Percentiles rank a stretch among this genome's conserved stretches.
phyloP scores from a whole-genome alignment of 768 basidiomycete species.

The Russula brevipes region DNA sequence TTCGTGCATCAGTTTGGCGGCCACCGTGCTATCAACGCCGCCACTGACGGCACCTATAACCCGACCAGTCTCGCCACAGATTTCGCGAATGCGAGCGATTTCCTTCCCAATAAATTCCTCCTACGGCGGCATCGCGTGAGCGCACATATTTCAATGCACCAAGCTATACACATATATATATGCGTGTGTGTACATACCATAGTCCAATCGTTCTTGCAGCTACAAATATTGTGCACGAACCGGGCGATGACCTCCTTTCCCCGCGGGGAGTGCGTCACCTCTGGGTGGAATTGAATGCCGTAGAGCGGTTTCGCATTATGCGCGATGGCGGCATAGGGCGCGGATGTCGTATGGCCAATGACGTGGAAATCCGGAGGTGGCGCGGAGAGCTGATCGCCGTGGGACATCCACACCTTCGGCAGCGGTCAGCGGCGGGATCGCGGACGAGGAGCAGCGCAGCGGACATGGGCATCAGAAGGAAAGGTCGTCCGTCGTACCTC shows the following conservation, averaged over 20 bases:
- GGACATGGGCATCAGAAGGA: no score
- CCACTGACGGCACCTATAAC: conserved; percentile 98
- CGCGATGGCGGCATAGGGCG: conserved; percentile 90
- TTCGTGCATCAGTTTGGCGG: conserved; percentile 99
- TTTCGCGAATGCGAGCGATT: conserved; percentile 86
- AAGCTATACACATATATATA: background rate
- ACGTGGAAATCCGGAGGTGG: conserved; percentile 80
- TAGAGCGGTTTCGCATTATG: conserved; percentile 87
- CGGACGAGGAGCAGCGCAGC: background rate
- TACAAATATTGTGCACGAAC: conserved; percentile 82
- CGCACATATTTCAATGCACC: background rate
- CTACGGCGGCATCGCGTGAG: conserved; percentile 36
- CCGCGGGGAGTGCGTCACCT: conserved; percentile 89
- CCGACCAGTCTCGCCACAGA: conserved; percentile 89
- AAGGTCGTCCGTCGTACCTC: conserved; percentile 47
- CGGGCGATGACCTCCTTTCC: conserved; percentile 86
- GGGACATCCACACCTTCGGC: conserved; percentile 97
- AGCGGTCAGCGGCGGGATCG: background rate
- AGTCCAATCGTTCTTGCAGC: conserved; percentile 80
- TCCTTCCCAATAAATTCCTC: conserved; percentile 98
- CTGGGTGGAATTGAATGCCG: conserved; percentile 98
- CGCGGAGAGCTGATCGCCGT: conserved; percentile 86
- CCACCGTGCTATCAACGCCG: conserved; percentile 96
- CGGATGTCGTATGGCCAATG: conserved; percentile 80
- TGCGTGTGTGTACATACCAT: conserved; percentile 63